Percentiles rank a stretch among this genome's conserved stretches.
phyloP scores from a whole-genome alignment of 192 early-diverging fungal species.

The Entrophospora sp. region DNA sequence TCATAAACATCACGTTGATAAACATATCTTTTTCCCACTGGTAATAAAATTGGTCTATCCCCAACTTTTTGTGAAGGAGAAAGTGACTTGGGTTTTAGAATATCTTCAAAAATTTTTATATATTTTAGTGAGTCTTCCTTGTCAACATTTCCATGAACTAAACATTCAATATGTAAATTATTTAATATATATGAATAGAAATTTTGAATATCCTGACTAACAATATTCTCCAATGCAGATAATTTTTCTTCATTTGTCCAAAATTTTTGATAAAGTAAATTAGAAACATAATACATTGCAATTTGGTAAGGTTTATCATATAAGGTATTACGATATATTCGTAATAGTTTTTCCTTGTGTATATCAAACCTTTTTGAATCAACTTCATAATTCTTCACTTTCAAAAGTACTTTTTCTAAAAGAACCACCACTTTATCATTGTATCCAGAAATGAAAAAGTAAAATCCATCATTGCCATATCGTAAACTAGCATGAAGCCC shows the following conservation, averaged over 20 bases:
- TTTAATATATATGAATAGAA: conserved; percentile 71
- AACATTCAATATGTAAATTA: conserved; percentile 63
- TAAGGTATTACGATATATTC: conserved; percentile 69
- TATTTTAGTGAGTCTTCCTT: conserved; percentile 58
- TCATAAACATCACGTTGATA: conserved; percentile 57
- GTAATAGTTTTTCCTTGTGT: conserved; percentile 68
- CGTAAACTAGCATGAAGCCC: conserved; percentile 73
- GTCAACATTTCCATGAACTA: conserved; percentile 82
- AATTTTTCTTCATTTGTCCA: conserved; percentile 77
- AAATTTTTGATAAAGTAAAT: conserved; percentile 67
- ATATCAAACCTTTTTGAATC: conserved; percentile 65
- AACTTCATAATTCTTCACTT: conserved; percentile 55
- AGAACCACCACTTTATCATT: conserved; percentile 77
- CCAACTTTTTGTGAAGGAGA: conserved; percentile 44
- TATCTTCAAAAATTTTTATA: conserved; percentile 46
- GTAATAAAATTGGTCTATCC: conserved; percentile 47
- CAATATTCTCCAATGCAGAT: conserved; percentile 59
- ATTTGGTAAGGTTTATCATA: conserved; percentile 75
- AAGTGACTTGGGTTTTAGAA: conserved; percentile 52
- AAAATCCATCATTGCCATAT: conserved; percentile 61
- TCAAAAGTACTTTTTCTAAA: conserved; percentile 58
- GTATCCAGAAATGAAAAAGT: conserved; percentile 70
- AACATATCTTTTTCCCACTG: conserved; percentile 38
- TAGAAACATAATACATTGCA: conserved; percentile 64
- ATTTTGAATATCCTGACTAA: conserved; percentile 57